Evolutionary conservation across 1,284 basidiomycete species (phyloP).

Genomic region (Afroboletus lepidellus): DNA sequence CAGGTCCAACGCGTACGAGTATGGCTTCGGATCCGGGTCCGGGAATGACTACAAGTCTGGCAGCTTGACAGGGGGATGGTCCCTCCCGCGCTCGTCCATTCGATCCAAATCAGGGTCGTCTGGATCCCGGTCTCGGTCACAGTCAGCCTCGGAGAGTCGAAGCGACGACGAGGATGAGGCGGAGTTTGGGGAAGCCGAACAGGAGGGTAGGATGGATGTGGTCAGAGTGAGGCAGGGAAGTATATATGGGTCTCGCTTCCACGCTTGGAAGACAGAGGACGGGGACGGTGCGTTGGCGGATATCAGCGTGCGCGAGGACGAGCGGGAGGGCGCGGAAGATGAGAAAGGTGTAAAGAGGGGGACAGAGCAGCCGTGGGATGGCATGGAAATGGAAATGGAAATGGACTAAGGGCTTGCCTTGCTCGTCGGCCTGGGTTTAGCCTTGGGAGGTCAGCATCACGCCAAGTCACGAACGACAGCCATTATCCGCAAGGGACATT

Average conservation of each 20-base stretch:
- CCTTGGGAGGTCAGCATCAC: background rate
- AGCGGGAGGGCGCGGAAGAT: conserved; percentile 26
- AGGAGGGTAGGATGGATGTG: background rate
- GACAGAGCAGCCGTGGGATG: conserved; percentile 53
- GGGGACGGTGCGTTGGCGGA: conserved; percentile 24
- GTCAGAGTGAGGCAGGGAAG: background rate
- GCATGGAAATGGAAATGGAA: conserved; percentile 63
- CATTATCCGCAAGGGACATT: background rate
- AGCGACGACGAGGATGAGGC: conserved; percentile 35
- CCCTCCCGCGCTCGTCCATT: conserved; percentile 50
- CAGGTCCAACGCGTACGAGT: conserved; percentile 21
- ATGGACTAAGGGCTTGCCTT: conserved; percentile 29
- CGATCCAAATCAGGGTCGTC: conserved; percentile 40
- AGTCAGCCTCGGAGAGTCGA: conserved; percentile 38
- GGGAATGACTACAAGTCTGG: background rate
- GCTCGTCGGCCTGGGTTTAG: background rate
- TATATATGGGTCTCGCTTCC: conserved; percentile 1
- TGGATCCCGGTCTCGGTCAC: conserved; percentile 35
- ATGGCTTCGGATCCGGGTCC: background rate
- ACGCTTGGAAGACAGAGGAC: conserved; percentile 29
- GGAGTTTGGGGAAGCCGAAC: background rate
- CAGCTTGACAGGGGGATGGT: conserved; percentile 42
- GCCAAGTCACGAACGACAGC: background rate
- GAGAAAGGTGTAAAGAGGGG: conserved; percentile 49
- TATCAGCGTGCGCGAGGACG: conserved; percentile 34